A percentile compares a stretch with the other conserved stretches of the same genome.
Evolutionary conservation across 2,329 filamentous ascomycete species (phyloP).

Genomic region (Metarhizium guizhouense): DNA sequence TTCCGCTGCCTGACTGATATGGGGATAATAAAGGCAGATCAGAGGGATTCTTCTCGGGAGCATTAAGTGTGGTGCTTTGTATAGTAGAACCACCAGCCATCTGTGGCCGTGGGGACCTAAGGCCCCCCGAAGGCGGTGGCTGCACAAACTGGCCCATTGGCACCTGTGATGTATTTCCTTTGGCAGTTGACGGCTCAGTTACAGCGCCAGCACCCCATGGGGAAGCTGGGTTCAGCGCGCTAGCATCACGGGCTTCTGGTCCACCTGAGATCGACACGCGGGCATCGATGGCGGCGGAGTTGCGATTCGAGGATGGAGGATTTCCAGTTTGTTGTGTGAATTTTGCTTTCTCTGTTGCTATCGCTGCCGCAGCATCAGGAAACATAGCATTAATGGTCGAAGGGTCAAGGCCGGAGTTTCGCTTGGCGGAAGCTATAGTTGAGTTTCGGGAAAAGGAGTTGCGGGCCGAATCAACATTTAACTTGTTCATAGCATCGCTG

Average conservation of each 20-base stretch:
- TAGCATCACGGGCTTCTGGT: slow-evolving; percentile 22
- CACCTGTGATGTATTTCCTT: slow-evolving; percentile 68
- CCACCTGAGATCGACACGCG: slow-evolving; percentile 64
- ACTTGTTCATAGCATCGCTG: slow-evolving; percentile 92
- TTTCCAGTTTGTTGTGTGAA: slow-evolving; percentile 93
- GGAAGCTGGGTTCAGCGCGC: slow-evolving; percentile 38
- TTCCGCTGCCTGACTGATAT: slow-evolving; percentile 69
- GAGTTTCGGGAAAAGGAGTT: slow-evolving; percentile 79
- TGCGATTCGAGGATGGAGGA: slow-evolving; percentile 82
- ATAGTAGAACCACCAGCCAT: slow-evolving; percentile 60
- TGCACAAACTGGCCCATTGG: slow-evolving; percentile 95
- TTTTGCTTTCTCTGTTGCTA: slow-evolving; percentile 95
- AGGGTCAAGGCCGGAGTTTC: slow-evolving; percentile 88
- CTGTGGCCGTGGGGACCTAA: slow-evolving; percentile 73
- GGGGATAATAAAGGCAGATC: slow-evolving; percentile 84
- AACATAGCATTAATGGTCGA: slow-evolving; percentile 98
- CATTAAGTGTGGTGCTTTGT: slow-evolving; percentile 74
- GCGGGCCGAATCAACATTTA: slow-evolving; percentile 78
- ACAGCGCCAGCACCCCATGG: slow-evolving; percentile 64
- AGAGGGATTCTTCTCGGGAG: slow-evolving; percentile 53
- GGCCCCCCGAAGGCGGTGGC: slow-evolving; percentile 59
- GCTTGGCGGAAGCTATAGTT: slow-evolving; percentile 65
- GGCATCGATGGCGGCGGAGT: slow-evolving; percentile 73
- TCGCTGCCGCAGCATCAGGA: slow-evolving; percentile 94
- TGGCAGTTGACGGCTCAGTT: slow-evolving; percentile 48